Percentiles rank a stretch among this genome's conserved stretches.
phyloP scores from a whole-genome alignment of 2,329 filamentous ascomycete species.

The Polytolypa hystricis region DNA sequence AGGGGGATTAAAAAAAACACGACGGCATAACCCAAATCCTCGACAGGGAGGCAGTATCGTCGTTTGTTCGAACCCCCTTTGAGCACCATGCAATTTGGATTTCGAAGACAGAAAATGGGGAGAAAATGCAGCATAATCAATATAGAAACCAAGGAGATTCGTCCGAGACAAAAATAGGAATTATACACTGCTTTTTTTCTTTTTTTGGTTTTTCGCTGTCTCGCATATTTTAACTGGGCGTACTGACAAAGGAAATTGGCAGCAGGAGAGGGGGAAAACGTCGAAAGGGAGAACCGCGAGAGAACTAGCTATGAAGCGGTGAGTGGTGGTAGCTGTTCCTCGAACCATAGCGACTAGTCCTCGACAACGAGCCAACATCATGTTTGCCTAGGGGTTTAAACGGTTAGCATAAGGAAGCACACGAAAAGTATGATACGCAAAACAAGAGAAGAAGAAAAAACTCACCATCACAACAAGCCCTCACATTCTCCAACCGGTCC shows the following conservation, averaged over 20 bases:
- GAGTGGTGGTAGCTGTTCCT: slow-evolving; percentile 25
- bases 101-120: background rate
- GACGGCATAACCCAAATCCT: no score
- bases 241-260: no score
- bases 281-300: no score
- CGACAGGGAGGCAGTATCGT: no score
- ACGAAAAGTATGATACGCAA: background rate
- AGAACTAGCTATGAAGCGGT: slow-evolving; percentile 17
- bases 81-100: no score
- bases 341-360: slow-evolving; percentile 32
- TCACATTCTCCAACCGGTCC: slow-evolving; percentile 82
- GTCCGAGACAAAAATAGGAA: slow-evolving; percentile 6
- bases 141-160: slow-evolving; percentile 12
- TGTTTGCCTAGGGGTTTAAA: slow-evolving; percentile 52
- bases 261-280: no score
- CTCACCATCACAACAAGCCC: slow-evolving; percentile 95
- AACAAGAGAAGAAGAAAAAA: slow-evolving; percentile 11
- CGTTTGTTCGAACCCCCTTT: no score
- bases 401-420: slow-evolving; percentile 13
- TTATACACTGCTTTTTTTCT: no score
- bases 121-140: background rate
- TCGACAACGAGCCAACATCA: slow-evolving; percentile 45
- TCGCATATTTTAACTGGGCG: no score
- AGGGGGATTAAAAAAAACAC: no score
- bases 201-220: no score